Percentiles rank a stretch among this genome's conserved stretches.
Evolutionary conservation across 2,329 filamentous ascomycete genomes (phyloP).

Genomic region (Arachnomyces sp.): DNA sequence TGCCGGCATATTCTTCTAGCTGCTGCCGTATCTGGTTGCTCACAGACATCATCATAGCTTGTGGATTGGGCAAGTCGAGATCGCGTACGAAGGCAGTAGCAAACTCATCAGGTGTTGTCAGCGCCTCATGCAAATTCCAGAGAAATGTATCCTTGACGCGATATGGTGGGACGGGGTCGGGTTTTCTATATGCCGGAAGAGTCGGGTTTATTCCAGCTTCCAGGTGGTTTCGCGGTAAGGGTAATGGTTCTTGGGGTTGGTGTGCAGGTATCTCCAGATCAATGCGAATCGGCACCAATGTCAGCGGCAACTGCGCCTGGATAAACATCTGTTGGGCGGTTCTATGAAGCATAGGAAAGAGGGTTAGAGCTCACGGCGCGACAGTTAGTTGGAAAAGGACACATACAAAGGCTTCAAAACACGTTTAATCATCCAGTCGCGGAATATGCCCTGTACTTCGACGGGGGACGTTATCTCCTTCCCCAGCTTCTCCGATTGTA

Average conservation of each 20-base stretch:
- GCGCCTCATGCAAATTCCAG: slow-evolving; percentile 93
- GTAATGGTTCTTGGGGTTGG: slow-evolving; percentile 40
- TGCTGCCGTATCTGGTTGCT: slow-evolving; percentile 92
- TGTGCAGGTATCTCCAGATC: slow-evolving; percentile 82
- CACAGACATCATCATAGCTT: slow-evolving; percentile 64
- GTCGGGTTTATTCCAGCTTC: slow-evolving; percentile 50
- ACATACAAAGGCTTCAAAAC: slow-evolving; percentile 38
- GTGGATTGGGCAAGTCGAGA: slow-evolving; percentile 74
- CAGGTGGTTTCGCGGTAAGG: slow-evolving; percentile 33
- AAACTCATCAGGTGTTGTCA: slow-evolving; percentile 92
- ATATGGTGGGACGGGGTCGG: slow-evolving; percentile 74
- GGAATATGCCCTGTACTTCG: slow-evolving; percentile 80
- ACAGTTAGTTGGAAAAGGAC: slow-evolving; percentile 1
- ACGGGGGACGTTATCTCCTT: slow-evolving; percentile 75
- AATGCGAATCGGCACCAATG: slow-evolving; percentile 89
- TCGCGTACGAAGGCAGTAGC: slow-evolving; percentile 86
- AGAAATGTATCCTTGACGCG: slow-evolving; percentile 90
- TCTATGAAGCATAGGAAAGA: slow-evolving; percentile 21
- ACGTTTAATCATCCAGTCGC: slow-evolving; percentile 87
- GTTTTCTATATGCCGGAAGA: slow-evolving; percentile 67
- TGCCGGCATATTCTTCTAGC: slow-evolving; percentile 89
- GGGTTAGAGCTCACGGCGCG: neutral
- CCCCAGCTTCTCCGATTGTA: slow-evolving; percentile 66
- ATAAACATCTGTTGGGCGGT: slow-evolving; percentile 55
- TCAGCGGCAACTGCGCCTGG: slow-evolving; percentile 71